Percentiles rank a stretch among this genome's conserved stretches.
phyloP scores from a whole-genome alignment of 768 basidiomycete species.

The Cyclocybe aegerita region DNA sequence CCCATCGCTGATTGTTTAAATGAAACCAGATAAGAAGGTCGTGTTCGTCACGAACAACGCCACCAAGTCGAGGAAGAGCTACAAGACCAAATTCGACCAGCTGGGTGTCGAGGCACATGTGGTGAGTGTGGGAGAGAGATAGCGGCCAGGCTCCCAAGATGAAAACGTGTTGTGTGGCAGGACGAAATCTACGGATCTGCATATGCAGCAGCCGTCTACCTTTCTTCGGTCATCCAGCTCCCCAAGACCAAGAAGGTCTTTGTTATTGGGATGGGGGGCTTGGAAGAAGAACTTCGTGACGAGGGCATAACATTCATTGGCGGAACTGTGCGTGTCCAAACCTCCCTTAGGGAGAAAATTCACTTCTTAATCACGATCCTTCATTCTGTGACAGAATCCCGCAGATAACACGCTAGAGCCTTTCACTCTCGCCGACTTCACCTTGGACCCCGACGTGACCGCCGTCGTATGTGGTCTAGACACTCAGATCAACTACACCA shows the following conservation, averaged over 20 bases:
- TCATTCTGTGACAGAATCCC: slow-evolving; percentile 59
- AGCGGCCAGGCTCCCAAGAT: background rate
- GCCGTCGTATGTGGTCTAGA: slow-evolving; percentile 96
- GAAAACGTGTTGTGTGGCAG: slow-evolving; percentile 36
- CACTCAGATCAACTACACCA: slow-evolving; percentile 86
- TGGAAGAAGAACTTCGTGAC: slow-evolving; percentile 90
- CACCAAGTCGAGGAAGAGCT: slow-evolving; percentile 83
- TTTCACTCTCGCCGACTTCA: slow-evolving; percentile 69
- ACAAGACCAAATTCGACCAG: slow-evolving; percentile 90
- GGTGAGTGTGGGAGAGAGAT: slow-evolving; percentile 48
- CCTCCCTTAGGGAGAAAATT: background rate
- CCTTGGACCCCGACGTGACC: slow-evolving; percentile 74
- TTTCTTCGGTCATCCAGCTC: slow-evolving; percentile 86
- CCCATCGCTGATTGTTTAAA: slow-evolving; percentile 13
- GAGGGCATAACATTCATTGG: slow-evolving; percentile 83
- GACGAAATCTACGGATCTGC: slow-evolving; percentile 98
- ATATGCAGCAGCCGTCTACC: slow-evolving; percentile 66
- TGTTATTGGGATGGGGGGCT: slow-evolving; percentile 87
- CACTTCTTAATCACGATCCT: slow-evolving; percentile 1
- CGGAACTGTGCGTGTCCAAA: slow-evolving; percentile 61
- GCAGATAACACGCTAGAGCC: slow-evolving; percentile 73
- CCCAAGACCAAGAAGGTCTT: slow-evolving; percentile 93
- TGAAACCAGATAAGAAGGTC: slow-evolving; percentile 66
- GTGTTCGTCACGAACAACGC: slow-evolving; percentile 98
- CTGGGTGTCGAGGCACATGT: slow-evolving; percentile 83